Base-by-base conservation (phyloP, 805 yeast species). In the Cyberlindnera mrakii region DNA sequence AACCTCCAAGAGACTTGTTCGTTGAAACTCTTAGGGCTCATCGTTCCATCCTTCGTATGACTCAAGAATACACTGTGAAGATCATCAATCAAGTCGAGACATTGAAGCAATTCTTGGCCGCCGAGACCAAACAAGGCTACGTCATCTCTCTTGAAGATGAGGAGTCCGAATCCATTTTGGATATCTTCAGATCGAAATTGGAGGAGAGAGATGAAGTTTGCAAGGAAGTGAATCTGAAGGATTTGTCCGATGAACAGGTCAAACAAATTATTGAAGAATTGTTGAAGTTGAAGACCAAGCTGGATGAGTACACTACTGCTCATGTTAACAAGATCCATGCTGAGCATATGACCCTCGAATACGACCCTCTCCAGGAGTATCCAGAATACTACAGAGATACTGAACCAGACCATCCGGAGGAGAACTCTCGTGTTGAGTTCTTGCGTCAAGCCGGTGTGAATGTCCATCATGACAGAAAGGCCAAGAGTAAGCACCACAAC, bases 211-310 rank as follows among this genome's bases (percentile, higher is more conserved):
- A 41, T 17, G 41, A 40, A 30, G 13, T 18, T 7, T 36, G 37
- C 16, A 19, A 23, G 7, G 31, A 35, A n/a, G 11, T 33, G 20
- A 18, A 39, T 25, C 11, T 44, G 33, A 40, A 44, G 39, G 42
- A 37, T 15, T 34, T 44, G 35, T 23, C 44, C 29, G 34, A 37
- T 15, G 48, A 44, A 34, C 40, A 44, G 32, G 32, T 44, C 9
- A 17, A 17, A 20, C 4, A 30, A 6, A 30, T 33, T 33, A 32
- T 43, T n/a, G 20, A 30, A 11, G 40, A 43, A 16, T 25, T 39
- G 14, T 20, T 17, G 20, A 8, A n/a, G 5, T 35, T 42, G 35
- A 29, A 30, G 23, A 33, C 8, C 4, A n/a, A 39, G 36, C 17
- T 45, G 18, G 11, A 33, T 6, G 25, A 27, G 6, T 43, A 38